These are phyloP conservation scores for Ophiostoma piceae DNA, from an alignment of 2,329 filamentous ascomycete species.

Conservation along the genomic window DNA sequence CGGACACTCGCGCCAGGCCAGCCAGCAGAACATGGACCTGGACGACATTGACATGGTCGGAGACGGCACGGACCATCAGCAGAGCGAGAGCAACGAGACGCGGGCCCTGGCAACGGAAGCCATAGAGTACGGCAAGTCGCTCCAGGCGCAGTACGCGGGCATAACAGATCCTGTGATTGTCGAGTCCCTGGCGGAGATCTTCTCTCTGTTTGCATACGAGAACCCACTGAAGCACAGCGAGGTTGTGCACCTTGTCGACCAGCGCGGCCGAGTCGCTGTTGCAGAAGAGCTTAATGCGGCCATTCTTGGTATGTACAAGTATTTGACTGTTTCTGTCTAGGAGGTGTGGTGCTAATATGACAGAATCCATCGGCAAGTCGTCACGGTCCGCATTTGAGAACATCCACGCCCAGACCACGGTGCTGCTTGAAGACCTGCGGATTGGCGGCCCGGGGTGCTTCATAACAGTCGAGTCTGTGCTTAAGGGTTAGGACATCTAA, in stretches of 20 bases:
- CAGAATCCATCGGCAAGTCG: conserved; percentile 86
- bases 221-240: conserved; percentile 71
- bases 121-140: conserved; percentile 70
- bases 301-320: conserved; percentile 65
- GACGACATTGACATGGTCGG: conserved; percentile 53
- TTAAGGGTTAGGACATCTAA: conserved; percentile 45
- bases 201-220: conserved; percentile 79
- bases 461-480: conserved; percentile 55
- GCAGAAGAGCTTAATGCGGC: conserved; percentile 93
- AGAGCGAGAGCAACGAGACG: conserved; percentile 30
- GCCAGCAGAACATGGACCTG: conserved; percentile 51
- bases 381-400: conserved; percentile 80
- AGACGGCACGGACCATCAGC: conserved; percentile 32
- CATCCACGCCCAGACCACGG: conserved; percentile 78
- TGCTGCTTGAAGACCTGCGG: conserved; percentile 75
- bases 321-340: background rate
- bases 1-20: conserved; percentile 35
- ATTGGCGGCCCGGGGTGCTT: conserved; percentile 79
- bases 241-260: conserved; percentile 72
- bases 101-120: conserved; percentile 59
- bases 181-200: conserved; percentile 75
- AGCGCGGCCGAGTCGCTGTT: conserved; percentile 66
- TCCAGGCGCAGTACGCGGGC: conserved; percentile 70
- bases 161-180: conserved; percentile 66
- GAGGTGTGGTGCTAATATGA: background rate